phyloP scores from a whole-genome alignment of 257 asterid species.

The Solanum piurae region DNA sequence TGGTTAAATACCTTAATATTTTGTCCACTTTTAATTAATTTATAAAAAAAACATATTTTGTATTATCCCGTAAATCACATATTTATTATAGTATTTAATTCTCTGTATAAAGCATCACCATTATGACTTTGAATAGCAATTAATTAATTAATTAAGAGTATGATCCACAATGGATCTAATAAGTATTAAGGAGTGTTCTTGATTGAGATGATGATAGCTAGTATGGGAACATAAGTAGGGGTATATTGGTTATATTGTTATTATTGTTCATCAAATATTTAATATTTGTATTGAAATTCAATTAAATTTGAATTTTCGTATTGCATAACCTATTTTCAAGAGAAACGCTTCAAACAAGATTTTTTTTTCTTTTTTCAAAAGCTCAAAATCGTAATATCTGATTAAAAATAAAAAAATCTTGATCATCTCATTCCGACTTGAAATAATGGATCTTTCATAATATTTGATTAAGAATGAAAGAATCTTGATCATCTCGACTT shows the following conservation, averaged over 20 bases:
- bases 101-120: not conserved
- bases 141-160: not conserved
- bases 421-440: not conserved
- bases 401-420: fast-evolving
- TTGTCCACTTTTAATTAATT: not conserved
- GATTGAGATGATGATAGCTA: conserved; percentile 4
- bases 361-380: not conserved
- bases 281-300: not conserved
- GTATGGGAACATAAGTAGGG: conserved; percentile 13
- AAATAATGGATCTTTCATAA: not conserved
- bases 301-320: not conserved
- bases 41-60: not conserved
- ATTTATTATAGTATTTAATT: not conserved
- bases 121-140: not conserved
- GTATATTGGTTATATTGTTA: not conserved
- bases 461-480: not conserved
- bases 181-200: not conserved
- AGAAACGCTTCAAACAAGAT: fast-evolving
- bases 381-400: too few relatives aligned
- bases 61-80: not conserved
- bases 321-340: not conserved
- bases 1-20: too few relatives aligned
- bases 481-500: not conserved
- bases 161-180: not conserved
- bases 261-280: not conserved